Evolutionary conservation across 2,329 filamentous ascomycete genomes (phyloP).

Genomic region (Botrytis deweyae): DNA sequence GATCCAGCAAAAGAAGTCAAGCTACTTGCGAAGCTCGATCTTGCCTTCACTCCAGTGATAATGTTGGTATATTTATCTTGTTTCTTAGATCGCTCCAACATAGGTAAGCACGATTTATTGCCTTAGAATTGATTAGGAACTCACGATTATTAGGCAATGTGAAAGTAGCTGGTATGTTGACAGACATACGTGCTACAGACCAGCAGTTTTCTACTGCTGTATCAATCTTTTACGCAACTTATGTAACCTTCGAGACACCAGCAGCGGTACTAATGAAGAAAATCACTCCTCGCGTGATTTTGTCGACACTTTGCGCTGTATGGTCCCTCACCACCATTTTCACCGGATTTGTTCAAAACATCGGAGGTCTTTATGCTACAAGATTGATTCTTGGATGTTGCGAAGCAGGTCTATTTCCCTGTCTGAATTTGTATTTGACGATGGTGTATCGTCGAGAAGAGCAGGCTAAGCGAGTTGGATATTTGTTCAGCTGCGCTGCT

Average conservation of each 20-base stretch:
- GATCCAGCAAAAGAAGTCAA: constrained; percentile 48
- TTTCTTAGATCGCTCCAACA: constrained; percentile 56
- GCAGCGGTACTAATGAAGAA: constrained; percentile 50
- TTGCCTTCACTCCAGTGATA: constrained; percentile 51
- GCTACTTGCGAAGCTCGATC: constrained; percentile 49
- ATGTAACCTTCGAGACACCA: constrained; percentile 50
- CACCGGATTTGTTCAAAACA: constrained; percentile 46
- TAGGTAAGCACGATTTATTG: constrained; percentile 34
- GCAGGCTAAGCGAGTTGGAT: constrained; percentile 53
- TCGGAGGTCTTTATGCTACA: constrained; percentile 45
- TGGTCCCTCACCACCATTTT: constrained; percentile 52
- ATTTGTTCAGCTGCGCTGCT: constrained; percentile 54
- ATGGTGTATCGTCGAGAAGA: constrained; percentile 58
- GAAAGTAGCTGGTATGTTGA: constrained; percentile 29
- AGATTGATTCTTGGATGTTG: constrained; percentile 49
- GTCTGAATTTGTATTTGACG: constrained; percentile 49
- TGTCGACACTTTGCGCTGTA: constrained; percentile 37
- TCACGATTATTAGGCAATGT: constrained; percentile 45
- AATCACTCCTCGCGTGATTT: constrained; percentile 44
- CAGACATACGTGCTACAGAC: constrained; percentile 26
- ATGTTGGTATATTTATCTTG: constrained; percentile 56
- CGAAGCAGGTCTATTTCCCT: constrained; percentile 52
- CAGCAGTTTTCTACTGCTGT: constrained; percentile 37
- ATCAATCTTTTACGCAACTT: constrained; percentile 53
- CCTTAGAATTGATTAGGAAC: not conserved